Conservation (phyloP, 2,329 filamentous ascomycete species). For the Emmonsia crescens region DNA sequence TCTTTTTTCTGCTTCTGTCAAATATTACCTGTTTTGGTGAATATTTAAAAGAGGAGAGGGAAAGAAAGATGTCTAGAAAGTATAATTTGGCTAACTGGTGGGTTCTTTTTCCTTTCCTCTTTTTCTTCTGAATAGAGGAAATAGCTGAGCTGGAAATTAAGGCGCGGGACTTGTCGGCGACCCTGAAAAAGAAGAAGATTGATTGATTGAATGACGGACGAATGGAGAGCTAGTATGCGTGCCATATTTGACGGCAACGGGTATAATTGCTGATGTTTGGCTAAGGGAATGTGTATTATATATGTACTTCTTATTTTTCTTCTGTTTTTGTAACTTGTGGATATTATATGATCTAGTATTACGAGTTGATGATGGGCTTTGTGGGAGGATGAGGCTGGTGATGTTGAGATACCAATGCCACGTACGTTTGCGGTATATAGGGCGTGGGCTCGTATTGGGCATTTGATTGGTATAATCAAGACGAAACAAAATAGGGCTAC, state of each 20-base stretch:
- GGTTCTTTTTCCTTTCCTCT: not conserved
- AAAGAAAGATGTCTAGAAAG: not conserved
- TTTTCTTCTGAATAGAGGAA: constrained; percentile 19
- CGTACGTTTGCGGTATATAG: not conserved
- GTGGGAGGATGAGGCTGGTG: not conserved
- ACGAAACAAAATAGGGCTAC: not conserved
- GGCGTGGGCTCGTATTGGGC: not conserved
- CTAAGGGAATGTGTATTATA: not conserved
- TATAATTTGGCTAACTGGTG: not conserved
- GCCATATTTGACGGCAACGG: not conserved
- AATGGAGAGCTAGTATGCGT: not conserved
- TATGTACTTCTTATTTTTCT: not conserved
- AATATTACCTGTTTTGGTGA: not conserved
- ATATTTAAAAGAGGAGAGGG: not conserved
- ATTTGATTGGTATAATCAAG: not conserved
- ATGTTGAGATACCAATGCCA: not conserved
- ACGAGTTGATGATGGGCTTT: not conserved
- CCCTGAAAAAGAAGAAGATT: not conserved
- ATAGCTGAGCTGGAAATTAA: constrained; percentile 26
- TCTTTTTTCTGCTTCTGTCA: too few relatives aligned
- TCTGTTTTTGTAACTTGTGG: not conserved
- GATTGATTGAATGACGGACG: not conserved
- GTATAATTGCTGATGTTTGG: not conserved
- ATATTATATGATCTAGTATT: not conserved
- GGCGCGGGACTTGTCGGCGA: constrained; percentile 22